These are phyloP conservation scores for Aurantiochytrium sp. DNA, from an alignment of 108 stramenopile genomes.

Conservation along the genomic window DNA sequence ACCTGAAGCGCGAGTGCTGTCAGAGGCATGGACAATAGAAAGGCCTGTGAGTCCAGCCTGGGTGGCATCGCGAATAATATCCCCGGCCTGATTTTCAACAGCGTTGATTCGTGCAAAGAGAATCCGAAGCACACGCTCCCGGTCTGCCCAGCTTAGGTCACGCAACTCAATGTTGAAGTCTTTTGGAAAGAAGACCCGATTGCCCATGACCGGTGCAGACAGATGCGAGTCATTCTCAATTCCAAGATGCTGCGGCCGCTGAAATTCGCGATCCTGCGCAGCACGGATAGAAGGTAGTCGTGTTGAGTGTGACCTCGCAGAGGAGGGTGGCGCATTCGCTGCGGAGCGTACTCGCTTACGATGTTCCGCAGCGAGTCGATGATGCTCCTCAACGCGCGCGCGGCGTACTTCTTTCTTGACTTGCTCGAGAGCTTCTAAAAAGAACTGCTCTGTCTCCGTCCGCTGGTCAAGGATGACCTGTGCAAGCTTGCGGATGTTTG, in stretches of 20 bases:
- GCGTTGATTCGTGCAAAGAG: conserved; percentile 59
- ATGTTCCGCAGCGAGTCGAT: neutral
- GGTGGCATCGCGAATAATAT: neutral
- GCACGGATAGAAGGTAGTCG: conserved; percentile 18
- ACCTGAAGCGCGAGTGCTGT: neutral
- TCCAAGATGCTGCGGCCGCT: neutral
- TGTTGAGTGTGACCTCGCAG: conserved; percentile 18
- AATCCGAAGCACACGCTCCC: conserved; percentile 50
- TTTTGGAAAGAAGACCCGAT: neutral
- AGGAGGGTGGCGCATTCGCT: neutral
- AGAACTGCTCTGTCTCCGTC: conserved; percentile 53
- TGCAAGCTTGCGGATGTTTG: conserved; percentile 43
- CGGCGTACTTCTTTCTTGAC: conserved; percentile 32
- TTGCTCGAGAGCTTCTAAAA: conserved; percentile 38
- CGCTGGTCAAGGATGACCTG: conserved; percentile 50
- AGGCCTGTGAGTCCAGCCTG: neutral
- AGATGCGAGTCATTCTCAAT: neutral
- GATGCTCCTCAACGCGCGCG: neutral
- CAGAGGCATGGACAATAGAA: neutral
- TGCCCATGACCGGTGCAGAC: neutral
- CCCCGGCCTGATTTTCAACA: conserved; percentile 21
- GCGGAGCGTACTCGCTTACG: neutral
- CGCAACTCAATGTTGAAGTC: conserved; percentile 23
- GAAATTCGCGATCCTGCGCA: neutral
- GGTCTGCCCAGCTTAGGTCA: conserved; percentile 45